phyloP scores from a whole-genome alignment of 805 yeast genomes.

The Sporopachydermia quercuum region DNA sequence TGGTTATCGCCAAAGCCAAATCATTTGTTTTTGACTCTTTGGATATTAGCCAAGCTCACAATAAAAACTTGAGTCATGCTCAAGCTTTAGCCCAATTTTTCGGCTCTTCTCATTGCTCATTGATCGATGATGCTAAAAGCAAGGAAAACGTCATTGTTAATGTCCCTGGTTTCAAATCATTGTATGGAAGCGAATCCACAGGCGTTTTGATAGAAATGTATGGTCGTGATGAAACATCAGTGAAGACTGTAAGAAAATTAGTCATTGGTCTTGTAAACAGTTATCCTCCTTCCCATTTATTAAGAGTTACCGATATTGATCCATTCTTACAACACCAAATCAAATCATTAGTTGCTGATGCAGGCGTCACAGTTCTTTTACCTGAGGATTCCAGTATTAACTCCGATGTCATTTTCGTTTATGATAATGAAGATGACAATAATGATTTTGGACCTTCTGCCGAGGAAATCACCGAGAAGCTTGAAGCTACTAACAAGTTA shows the following conservation, averaged over 20 bases:
- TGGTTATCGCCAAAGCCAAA: slow-evolving; percentile 45
- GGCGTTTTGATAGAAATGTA: slow-evolving; percentile 49
- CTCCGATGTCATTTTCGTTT: slow-evolving; percentile 37
- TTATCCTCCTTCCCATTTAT: slow-evolving; percentile 52
- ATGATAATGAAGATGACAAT: slow-evolving; percentile 26
- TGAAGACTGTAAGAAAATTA: slow-evolving; percentile 54
- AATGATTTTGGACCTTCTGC: slow-evolving; percentile 64
- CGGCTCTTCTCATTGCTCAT: slow-evolving; percentile 1
- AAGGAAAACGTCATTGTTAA: slow-evolving; percentile 27
- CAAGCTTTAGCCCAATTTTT: slow-evolving; percentile 58
- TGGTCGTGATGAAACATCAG: slow-evolving; percentile 31
- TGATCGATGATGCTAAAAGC: slow-evolving; percentile 24
- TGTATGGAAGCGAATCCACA: slow-evolving; percentile 25
- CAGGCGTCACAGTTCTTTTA: slow-evolving; percentile 36
- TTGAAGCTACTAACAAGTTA: slow-evolving; percentile 37
- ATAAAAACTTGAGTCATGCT: slow-evolving; percentile 66
- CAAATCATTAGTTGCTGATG: slow-evolving; percentile 25
- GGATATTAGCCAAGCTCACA: slow-evolving; percentile 83
- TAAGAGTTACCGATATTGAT: slow-evolving; percentile 48
- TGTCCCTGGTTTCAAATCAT: slow-evolving; percentile 29
- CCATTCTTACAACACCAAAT: slow-evolving; percentile 38
- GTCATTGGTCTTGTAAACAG: slow-evolving; percentile 62
- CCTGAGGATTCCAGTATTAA: slow-evolving; percentile 25
- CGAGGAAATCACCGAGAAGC: slow-evolving; percentile 39
- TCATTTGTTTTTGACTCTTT: slow-evolving; percentile 48